These are phyloP conservation scores for Seiridium unicorne DNA, from an alignment of 2,329 filamentous ascomycete species.

Conservation along the genomic window DNA sequence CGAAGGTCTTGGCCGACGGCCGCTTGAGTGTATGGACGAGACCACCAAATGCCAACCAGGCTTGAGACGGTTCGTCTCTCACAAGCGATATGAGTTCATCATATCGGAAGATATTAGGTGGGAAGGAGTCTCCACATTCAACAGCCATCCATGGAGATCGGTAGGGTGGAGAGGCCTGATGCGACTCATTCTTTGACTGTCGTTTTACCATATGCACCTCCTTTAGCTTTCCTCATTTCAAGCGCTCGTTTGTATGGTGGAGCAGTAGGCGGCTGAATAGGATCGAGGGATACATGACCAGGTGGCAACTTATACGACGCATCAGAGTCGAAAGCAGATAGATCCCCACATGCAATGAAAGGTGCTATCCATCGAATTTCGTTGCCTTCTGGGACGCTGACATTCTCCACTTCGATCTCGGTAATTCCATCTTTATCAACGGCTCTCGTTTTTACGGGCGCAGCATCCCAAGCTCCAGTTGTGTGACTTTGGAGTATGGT, in stretches of 20 bases:
- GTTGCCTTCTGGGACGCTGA: constrained; percentile 29
- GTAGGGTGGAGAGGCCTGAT: no score
- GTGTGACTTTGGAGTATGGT: constrained; percentile 43
- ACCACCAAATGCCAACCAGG: constrained; percentile 41
- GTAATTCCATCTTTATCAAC: constrained; percentile 34
- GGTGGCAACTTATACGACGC: constrained; percentile 89
- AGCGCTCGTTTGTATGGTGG: constrained; percentile 91
- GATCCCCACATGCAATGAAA: constrained; percentile 94
- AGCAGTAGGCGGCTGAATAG: constrained; percentile 91
- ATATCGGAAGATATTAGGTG: constrained; percentile 47
- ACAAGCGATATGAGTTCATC: constrained; percentile 37
- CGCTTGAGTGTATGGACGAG: constrained; percentile 50
- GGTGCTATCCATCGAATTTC: constrained; percentile 82
- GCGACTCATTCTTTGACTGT: constrained; percentile 30
- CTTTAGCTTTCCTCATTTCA: constrained; percentile 74
- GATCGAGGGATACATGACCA: constrained; percentile 82
- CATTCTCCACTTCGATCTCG: constrained; percentile 51
- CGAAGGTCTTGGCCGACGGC: constrained; percentile 52
- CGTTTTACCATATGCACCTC: constrained; percentile 76
- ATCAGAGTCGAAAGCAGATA: constrained; percentile 93
- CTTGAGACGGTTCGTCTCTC: constrained; percentile 56
- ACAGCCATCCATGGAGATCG: not conserved
- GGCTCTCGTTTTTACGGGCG: constrained; percentile 13
- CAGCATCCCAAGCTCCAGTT: constrained; percentile 42
- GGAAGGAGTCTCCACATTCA: constrained; percentile 30